Percentiles rank a stretch among this genome's conserved stretches.
Evolutionary conservation across 345 rosid species (phyloP).

Genomic region (Dovyalis caffra): DNA sequence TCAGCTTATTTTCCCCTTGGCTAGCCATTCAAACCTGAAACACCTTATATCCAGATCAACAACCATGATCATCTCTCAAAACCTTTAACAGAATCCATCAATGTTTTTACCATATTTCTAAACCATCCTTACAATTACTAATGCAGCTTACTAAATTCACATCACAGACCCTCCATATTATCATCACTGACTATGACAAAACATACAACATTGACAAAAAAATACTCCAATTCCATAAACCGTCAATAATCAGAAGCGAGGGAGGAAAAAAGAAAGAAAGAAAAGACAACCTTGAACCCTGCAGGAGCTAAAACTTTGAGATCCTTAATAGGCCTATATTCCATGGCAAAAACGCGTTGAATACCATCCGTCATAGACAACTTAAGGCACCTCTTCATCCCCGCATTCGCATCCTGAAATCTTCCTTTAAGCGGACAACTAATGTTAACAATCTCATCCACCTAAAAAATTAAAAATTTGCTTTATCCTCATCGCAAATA

Average conservation of each 20-base stretch:
- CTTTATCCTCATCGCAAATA: constrained; percentile 22
- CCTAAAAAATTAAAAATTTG: constrained; percentile 43
- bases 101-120: neutral
- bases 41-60: constrained; percentile 7
- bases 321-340: constrained; percentile 83
- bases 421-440: constrained; percentile 71
- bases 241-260: constrained; percentile 2
- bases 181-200: too few relatives aligned
- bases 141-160: neutral
- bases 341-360: constrained; percentile 89
- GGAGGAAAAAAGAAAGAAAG: neutral
- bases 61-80: neutral
- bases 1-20: constrained; percentile 5
- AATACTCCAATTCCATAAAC: constrained; percentile 3
- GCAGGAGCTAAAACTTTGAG: constrained; percentile 74
- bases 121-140: neutral
- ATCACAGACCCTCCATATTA: too few relatives aligned
- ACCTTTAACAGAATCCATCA: neutral
- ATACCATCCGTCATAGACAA: constrained; percentile 88
- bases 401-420: constrained; percentile 63
- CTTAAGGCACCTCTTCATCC: constrained; percentile 88
- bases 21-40: constrained; percentile 1
- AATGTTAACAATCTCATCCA: constrained; percentile 89
- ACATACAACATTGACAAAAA: neutral
- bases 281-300: constrained; percentile 74